Percentiles rank a stretch among this genome's conserved stretches.
These are phyloP conservation scores for Pyrenochaeta sp. DNA, from an alignment of 2,329 filamentous ascomycete species.

Conservation along the genomic window DNA sequence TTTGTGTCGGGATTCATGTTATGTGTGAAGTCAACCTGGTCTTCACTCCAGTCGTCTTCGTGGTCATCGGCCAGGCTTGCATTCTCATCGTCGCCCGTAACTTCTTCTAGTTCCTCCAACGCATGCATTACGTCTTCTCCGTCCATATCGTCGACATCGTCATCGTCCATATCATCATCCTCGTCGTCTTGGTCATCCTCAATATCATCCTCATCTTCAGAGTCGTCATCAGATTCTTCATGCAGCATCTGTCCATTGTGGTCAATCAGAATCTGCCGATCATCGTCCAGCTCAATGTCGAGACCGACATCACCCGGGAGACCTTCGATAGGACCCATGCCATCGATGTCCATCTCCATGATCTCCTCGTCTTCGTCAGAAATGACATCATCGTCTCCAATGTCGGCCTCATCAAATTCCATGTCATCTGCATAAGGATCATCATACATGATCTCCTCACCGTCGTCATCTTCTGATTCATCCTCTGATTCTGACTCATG, in stretches of 20 bases:
- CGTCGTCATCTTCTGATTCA: constrained; percentile 65
- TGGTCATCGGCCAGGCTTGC: constrained; percentile 52
- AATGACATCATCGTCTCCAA: constrained; percentile 73
- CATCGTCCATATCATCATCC: constrained; percentile 58
- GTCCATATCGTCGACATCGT: constrained; percentile 43
- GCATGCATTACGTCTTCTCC: constrained; percentile 53
- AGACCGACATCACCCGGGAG: constrained; percentile 73
- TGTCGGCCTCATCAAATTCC: constrained; percentile 82
- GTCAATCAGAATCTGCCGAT: too few species aligned
- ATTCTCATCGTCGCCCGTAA: constrained; percentile 57
- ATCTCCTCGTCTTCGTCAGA: constrained; percentile 89
- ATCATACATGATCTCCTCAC: constrained; percentile 79
- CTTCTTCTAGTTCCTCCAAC: constrained; percentile 52
- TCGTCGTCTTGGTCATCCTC: constrained; percentile 60
- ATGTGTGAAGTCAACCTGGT: constrained; percentile 54
- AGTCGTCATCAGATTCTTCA: constrained; percentile 62
- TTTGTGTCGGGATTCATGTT: constrained; percentile 61
- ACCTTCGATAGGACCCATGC: constrained; percentile 76
- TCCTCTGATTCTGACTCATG: constrained; percentile 82
- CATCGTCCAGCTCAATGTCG: constrained; percentile 83
- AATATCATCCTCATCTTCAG: constrained; percentile 59
- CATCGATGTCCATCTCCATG: constrained; percentile 80
- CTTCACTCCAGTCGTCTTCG: constrained; percentile 55
- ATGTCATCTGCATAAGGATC: constrained; percentile 90
- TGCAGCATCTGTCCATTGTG: constrained; percentile 65